Percentiles rank a stretch among this genome's conserved stretches.
Conservation (phyloP, 345 rosid genomes). For the Heritiera littoralis region DNA sequence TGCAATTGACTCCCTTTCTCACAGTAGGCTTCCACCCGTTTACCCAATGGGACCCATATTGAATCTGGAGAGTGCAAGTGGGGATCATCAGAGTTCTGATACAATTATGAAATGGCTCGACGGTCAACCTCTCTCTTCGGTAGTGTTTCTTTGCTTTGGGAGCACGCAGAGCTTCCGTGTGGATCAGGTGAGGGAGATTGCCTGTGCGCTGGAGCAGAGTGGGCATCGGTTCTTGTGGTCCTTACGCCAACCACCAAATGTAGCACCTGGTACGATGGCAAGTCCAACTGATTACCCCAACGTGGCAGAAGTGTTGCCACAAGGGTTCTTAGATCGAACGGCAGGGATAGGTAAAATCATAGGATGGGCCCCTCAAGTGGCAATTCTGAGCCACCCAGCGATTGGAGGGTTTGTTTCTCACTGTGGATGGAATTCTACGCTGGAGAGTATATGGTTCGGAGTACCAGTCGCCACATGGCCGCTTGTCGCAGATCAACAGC, state of each 20-base stretch:
- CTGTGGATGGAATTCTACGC: background rate
- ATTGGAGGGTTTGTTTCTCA: background rate
- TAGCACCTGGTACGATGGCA: background rate
- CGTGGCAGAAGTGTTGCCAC: background rate
- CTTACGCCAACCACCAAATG: background rate
- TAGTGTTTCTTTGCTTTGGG: constrained; percentile 9
- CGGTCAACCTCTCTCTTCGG: background rate
- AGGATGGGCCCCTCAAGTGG: background rate
- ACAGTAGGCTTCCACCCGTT: background rate
- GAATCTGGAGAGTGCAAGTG: background rate
- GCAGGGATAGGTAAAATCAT: background rate
- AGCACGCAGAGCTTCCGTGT: background rate
- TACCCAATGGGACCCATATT: constrained; percentile 6
- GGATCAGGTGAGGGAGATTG: constrained; percentile 14
- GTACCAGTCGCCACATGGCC: background rate
- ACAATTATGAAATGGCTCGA: constrained; percentile 9
- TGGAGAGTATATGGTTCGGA: constrained; percentile 1
- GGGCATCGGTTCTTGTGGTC: constrained; percentile 10
- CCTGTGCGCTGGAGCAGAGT: background rate
- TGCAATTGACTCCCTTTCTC: background rate
- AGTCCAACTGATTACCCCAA: background rate
- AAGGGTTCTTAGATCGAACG: background rate
- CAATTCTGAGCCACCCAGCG: background rate
- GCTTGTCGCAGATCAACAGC: background rate
- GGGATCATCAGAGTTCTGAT: background rate